A percentile compares a stretch with the other conserved stretches of the same genome.
Evolutionary conservation across 768 basidiomycete species (phyloP).

Genomic region (Boletellus emodensis): DNA sequence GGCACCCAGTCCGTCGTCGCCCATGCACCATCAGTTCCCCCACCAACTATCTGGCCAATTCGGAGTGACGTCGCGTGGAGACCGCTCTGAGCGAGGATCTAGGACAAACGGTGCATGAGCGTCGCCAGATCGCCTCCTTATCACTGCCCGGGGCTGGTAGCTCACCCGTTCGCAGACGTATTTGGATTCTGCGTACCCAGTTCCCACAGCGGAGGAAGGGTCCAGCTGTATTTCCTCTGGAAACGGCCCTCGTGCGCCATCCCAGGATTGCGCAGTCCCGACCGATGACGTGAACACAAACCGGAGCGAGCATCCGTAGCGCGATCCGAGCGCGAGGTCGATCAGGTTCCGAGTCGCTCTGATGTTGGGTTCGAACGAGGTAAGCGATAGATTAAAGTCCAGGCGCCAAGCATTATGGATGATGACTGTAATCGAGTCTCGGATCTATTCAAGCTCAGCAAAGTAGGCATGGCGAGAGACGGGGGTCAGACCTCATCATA

Average conservation of each 20-base stretch:
- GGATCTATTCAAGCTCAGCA: slow-evolving; percentile 1
- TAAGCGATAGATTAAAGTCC: slow-evolving; percentile 38
- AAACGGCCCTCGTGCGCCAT: slow-evolving; percentile 19
- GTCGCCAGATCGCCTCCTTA: too few species aligned
- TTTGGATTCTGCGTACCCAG: slow-evolving; percentile 19
- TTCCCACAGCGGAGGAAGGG: background rate
- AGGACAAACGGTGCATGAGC: too few species aligned
- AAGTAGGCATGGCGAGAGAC: too few species aligned
- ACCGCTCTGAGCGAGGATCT: slow-evolving; percentile 28
- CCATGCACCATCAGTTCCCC: slow-evolving; percentile 33
- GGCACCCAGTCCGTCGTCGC: slow-evolving; percentile 35
- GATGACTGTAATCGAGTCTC: slow-evolving; percentile 27
- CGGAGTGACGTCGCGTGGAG: slow-evolving; percentile 23
- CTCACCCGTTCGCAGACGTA: slow-evolving; percentile 34
- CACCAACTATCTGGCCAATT: slow-evolving; percentile 33
- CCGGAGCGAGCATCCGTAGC: slow-evolving; percentile 7
- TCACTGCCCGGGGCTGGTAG: too few species aligned
- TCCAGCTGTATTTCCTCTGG: slow-evolving; percentile 37
- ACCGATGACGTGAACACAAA: slow-evolving; percentile 30
- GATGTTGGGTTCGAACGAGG: slow-evolving; percentile 37
- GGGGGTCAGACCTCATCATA: too few species aligned
- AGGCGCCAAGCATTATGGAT: slow-evolving; percentile 40
- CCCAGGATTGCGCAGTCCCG: slow-evolving; percentile 21
- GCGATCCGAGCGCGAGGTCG: slow-evolving; percentile 29
- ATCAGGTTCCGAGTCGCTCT: slow-evolving; percentile 31